A percentile compares a stretch with the other conserved stretches of the same genome.
These are phyloP conservation scores for Hypoxylon crocopeplum DNA, from an alignment of 495 filamentous ascomycete species.

Conservation along the genomic window DNA sequence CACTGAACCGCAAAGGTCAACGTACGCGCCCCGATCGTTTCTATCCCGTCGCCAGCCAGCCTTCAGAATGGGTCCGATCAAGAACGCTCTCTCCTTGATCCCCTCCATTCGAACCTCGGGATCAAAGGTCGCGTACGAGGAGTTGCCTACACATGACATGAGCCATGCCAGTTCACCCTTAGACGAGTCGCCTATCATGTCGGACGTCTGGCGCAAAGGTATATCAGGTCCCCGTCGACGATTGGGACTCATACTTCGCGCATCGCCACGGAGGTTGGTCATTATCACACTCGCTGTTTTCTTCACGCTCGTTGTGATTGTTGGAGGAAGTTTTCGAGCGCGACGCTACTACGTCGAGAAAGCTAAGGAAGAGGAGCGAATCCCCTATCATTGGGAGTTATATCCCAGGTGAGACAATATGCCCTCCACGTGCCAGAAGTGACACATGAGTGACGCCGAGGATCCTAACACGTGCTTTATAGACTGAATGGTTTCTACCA, in stretches of 20 bases:
- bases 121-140: constrained; percentile 26
- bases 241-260: constrained; percentile 27
- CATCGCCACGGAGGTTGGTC: constrained; percentile 37
- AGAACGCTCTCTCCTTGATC: constrained; percentile 26
- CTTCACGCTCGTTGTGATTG: constrained; percentile 28
- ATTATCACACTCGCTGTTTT: constrained; percentile 29
- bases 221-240: constrained; percentile 16
- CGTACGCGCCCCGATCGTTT: constrained; percentile 14
- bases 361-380: constrained; percentile 17
- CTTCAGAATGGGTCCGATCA: constrained; percentile 29
- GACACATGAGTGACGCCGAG: background rate
- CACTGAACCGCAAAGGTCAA: constrained; percentile 18
- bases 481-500: constrained; percentile 73
- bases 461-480: constrained; percentile 11
- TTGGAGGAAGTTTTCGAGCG: constrained; percentile 30
- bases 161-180: constrained; percentile 27
- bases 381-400: constrained; percentile 37
- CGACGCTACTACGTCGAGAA: constrained; percentile 30
- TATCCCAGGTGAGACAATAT: constrained; percentile 31
- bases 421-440: background rate
- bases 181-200: constrained; percentile 31
- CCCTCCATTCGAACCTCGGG: constrained; percentile 26
- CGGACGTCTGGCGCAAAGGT: constrained; percentile 30
- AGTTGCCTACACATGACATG: constrained; percentile 34
- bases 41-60: background rate